A percentile compares a stretch with the other conserved stretches of the same genome.
phyloP scores from a whole-genome alignment of 345 rosid genomes.

The Eucalyptus microcorys region DNA sequence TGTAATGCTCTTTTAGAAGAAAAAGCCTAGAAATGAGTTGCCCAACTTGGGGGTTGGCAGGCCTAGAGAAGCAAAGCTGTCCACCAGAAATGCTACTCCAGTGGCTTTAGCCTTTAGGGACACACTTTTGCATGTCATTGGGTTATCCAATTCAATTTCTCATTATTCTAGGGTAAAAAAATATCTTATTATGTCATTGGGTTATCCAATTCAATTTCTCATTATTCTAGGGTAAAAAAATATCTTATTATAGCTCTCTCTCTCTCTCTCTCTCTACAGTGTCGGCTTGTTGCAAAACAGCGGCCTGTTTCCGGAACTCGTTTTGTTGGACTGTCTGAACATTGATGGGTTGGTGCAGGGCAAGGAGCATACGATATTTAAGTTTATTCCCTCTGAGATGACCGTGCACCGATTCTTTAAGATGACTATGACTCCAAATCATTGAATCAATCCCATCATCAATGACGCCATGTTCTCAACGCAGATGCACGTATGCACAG shows the following conservation, averaged over 20 bases:
- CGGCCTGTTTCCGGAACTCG: not conserved
- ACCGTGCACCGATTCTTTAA: not conserved
- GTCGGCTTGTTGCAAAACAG: not conserved
- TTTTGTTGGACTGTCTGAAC: not conserved
- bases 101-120: not conserved
- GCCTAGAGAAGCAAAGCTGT: not conserved
- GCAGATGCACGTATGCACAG: not conserved
- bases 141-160: not conserved
- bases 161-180: not conserved
- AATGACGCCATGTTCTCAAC: not conserved
- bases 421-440: not conserved
- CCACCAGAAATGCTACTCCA: not conserved
- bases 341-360: not conserved
- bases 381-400: not conserved
- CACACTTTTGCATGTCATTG: not conserved
- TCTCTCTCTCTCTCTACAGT: not conserved
- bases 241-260: not conserved
- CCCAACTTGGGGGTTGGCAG: not conserved
- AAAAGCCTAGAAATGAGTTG: not conserved
- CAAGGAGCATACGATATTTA: not conserved
- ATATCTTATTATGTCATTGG: no score
- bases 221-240: not conserved
- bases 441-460: not conserved
- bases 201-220: no score
- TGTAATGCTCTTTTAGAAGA: not conserved